Conservation (phyloP, 1,139 yeast species). For the Meyerozyma athensensis region DNA sequence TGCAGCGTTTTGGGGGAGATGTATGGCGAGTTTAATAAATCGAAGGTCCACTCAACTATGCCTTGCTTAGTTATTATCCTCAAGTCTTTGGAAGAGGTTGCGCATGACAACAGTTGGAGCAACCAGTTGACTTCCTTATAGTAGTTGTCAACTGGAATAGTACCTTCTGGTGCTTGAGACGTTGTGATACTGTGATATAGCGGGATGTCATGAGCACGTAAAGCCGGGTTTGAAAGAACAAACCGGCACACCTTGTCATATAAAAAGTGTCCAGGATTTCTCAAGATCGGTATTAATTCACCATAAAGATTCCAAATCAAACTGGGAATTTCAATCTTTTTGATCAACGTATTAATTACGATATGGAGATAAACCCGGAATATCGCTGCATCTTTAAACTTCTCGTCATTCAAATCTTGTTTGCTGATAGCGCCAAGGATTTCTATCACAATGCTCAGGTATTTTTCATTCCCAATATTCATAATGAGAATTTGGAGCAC, state of each 20-base stretch:
- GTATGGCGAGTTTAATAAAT: conserved; percentile 49
- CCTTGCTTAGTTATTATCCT: conserved; percentile 35
- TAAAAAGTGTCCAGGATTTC: conserved; percentile 66
- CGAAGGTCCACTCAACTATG: conserved; percentile 64
- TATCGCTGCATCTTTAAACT: conserved; percentile 55
- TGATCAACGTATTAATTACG: conserved; percentile 45
- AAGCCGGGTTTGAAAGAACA: conserved; percentile 52
- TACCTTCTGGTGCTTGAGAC: conserved; percentile 25
- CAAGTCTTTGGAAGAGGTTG: conserved; percentile 14
- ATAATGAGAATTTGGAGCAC: conserved; percentile 55
- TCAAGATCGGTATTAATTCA: conserved; percentile 50
- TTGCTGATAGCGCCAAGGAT: neutral
- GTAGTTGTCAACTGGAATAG: conserved; percentile 46
- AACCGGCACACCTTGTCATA: conserved; percentile 66
- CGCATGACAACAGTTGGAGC: conserved; percentile 42
- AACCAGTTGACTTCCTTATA: conserved; percentile 66
- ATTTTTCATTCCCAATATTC: conserved; percentile 29
- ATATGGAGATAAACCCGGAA: conserved; percentile 60
- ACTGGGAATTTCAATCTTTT: conserved; percentile 14
- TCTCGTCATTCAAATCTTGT: conserved; percentile 8
- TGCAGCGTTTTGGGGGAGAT: conserved; percentile 34
- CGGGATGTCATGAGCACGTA: conserved; percentile 61
- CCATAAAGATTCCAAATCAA: conserved; percentile 42
- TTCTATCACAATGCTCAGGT: neutral
- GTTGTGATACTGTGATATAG: conserved; percentile 45